These are phyloP conservation scores for Diplodia corticola DNA, from an alignment of 2,329 filamentous ascomycete genomes.

Conservation along the genomic window DNA sequence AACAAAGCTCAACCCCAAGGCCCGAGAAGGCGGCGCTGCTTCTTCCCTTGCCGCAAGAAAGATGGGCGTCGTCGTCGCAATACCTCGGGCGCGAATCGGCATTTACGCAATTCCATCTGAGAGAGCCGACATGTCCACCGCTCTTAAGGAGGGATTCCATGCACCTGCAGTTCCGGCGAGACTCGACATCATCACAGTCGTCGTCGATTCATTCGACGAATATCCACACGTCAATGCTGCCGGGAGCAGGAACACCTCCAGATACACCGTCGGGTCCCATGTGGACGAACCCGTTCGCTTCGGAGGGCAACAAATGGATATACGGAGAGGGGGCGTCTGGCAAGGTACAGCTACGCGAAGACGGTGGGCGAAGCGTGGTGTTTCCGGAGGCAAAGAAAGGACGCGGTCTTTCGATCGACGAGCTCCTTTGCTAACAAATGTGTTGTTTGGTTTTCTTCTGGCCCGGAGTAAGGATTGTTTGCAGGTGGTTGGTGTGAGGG, in stretches of 20 bases:
- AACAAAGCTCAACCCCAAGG: not conserved
- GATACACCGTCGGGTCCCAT: not conserved
- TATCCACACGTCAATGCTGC: not conserved
- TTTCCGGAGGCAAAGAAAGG: constrained; percentile 1
- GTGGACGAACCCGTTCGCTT: constrained; percentile 8
- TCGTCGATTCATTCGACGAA: not conserved
- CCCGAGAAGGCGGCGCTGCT: not conserved
- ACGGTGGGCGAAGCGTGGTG: not conserved
- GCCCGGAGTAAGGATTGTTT: not conserved
- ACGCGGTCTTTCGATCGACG: constrained; percentile 6
- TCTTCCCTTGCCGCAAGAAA: not conserved
- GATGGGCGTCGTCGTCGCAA: not conserved
- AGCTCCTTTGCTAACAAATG: not conserved
- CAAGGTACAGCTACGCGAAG: not conserved
- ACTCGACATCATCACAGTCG: not conserved
- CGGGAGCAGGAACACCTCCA: constrained; percentile 8
- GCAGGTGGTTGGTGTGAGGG: not conserved
- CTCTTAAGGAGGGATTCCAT: not conserved
- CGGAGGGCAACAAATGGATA: not conserved
- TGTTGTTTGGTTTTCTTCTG: not conserved
- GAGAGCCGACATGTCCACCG: not conserved
- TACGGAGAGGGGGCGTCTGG: not conserved
- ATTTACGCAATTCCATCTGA: not conserved
- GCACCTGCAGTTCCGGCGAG: not conserved
- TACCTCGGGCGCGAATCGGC: not conserved